phyloP scores from a whole-genome alignment of 2,329 filamentous ascomycete genomes.

The Stagonosporopsis tanaceti region DNA sequence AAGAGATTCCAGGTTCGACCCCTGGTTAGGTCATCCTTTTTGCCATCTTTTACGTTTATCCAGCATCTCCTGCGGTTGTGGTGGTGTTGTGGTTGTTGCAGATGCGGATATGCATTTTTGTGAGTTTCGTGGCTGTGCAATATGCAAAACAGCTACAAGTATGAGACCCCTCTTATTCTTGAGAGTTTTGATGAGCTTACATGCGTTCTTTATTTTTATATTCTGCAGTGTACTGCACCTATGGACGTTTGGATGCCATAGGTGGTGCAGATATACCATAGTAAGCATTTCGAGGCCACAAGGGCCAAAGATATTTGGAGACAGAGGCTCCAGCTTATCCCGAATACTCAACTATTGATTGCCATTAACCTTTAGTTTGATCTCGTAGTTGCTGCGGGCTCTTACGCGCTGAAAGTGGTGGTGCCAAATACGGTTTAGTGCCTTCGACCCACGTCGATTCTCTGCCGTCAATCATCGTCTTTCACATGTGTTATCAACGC shows the following conservation, averaged over 20 bases:
- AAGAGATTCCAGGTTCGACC: conserved; percentile 37
- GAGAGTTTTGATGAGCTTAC: too few relatives aligned
- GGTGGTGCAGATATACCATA: too few relatives aligned
- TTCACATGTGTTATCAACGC: background rate
- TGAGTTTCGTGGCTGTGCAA: too few relatives aligned
- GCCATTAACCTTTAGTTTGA: background rate
- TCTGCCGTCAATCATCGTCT: background rate
- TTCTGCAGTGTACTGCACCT: too few relatives aligned
- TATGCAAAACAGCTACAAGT: too few relatives aligned
- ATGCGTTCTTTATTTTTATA: too few relatives aligned
- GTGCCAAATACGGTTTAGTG: background rate
- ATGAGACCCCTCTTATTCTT: too few relatives aligned
- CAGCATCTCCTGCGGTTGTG: conserved; percentile 6
- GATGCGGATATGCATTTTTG: background rate
- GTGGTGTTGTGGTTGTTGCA: background rate
- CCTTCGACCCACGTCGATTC: background rate
- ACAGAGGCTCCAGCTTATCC: background rate
- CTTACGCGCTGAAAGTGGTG: background rate
- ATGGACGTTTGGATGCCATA: too few relatives aligned
- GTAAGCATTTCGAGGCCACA: background rate
- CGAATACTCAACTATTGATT: background rate
- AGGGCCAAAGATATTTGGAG: background rate
- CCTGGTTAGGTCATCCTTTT: conserved; percentile 31
- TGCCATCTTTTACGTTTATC: too few relatives aligned
- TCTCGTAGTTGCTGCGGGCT: background rate